Conservation (phyloP, 768 basidiomycete genomes). For the Podaxis pistillaris region DNA sequence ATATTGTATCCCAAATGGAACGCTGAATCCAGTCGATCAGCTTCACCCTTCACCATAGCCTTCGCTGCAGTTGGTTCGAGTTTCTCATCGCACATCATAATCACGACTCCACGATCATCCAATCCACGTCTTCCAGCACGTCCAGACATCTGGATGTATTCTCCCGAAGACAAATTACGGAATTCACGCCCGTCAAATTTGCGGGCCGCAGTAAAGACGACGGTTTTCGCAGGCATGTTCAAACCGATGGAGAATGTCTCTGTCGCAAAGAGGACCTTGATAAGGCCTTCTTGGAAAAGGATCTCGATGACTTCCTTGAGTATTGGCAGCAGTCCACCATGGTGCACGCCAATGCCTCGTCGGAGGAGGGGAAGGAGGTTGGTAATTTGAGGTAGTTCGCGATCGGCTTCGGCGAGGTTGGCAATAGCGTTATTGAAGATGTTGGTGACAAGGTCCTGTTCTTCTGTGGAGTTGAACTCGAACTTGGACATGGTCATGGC, state of each 20-base stretch:
- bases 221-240: slow-evolving; percentile 99
- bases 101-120: slow-evolving; percentile 98
- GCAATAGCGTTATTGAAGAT: slow-evolving; percentile 96
- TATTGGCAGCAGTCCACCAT: slow-evolving; percentile 95
- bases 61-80: slow-evolving; percentile 91
- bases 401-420: slow-evolving; percentile 82
- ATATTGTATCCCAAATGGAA: slow-evolving; percentile 99
- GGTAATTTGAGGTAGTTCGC: slow-evolving; percentile 88
- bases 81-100: slow-evolving; percentile 99
- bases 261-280: slow-evolving; percentile 97
- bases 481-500: slow-evolving; percentile 93
- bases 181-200: slow-evolving; percentile 98
- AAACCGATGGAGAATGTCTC: slow-evolving; percentile 98
- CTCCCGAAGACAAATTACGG: slow-evolving; percentile 88
- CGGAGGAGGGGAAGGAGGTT: slow-evolving; percentile 90
- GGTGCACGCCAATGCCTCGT: slow-evolving; percentile 97
- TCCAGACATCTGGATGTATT: slow-evolving; percentile 99
- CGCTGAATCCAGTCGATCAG: slow-evolving; percentile 94
- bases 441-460: slow-evolving; percentile 79
- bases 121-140: slow-evolving; percentile 95
- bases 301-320: slow-evolving; percentile 99
- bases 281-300: slow-evolving; percentile 95
- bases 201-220: slow-evolving; percentile 92
- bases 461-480: slow-evolving; percentile 91
- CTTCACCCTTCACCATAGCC: slow-evolving; percentile 97